These are phyloP conservation scores for Gynostemma pentaphyllum DNA, from an alignment of 306 rosid genomes.

Conservation along the genomic window DNA sequence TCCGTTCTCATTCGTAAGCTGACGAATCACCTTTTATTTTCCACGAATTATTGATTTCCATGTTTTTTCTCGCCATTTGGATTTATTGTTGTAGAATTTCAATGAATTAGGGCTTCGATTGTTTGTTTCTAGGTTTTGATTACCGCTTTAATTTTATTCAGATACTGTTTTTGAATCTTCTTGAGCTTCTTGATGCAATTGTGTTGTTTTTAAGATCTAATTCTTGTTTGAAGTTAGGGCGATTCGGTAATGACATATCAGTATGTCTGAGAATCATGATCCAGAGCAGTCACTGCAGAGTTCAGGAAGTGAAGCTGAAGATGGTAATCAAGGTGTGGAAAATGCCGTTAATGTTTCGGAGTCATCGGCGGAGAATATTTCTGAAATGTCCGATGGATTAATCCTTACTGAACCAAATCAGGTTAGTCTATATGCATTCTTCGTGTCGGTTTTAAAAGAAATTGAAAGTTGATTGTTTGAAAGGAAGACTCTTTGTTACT, in stretches of 20 bases:
- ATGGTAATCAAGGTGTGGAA: slow-evolving; percentile 8
- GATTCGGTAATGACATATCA: slow-evolving; percentile 29
- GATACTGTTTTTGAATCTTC: neutral
- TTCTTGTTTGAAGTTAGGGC: slow-evolving; percentile 13
- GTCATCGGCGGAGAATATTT: slow-evolving; percentile 11
- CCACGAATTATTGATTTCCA: neutral
- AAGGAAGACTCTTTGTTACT: neutral
- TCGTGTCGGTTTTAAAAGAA: neutral
- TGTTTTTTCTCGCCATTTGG: slow-evolving; percentile 1
- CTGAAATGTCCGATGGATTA: slow-evolving; percentile 17
- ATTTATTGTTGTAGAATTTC: neutral
- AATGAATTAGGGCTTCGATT: neutral
- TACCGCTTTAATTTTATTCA: neutral
- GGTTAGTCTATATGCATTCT: slow-evolving; percentile 3
- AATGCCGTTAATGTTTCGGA: neutral
- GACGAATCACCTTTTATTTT: neutral
- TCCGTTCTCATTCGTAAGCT: neutral
- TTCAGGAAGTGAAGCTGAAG: slow-evolving; percentile 10
- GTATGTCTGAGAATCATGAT: slow-evolving; percentile 48
- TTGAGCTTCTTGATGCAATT: neutral
- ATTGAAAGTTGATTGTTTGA: neutral
- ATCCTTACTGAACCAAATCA: neutral
- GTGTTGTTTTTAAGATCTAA: neutral
- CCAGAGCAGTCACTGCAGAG: slow-evolving; percentile 16
- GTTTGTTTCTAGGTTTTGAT: neutral